A percentile compares a stretch with the other conserved stretches of the same genome.
Evolutionary conservation across 257 asterid species (phyloP).

Genomic region (Petunia secreta): DNA sequence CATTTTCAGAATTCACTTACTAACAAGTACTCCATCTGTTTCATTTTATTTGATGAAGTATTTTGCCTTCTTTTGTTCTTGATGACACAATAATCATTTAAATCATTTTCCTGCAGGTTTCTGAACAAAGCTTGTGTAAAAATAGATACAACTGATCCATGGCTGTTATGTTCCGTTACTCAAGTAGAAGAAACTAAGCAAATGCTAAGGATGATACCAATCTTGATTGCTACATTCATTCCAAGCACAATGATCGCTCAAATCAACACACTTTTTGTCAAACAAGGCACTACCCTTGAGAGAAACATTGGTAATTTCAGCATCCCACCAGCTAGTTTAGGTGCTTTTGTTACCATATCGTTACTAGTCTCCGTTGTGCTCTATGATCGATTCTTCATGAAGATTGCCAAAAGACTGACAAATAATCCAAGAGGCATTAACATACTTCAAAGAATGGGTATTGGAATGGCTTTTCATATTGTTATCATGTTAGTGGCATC

Average conservation of each 20-base stretch:
- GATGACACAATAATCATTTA: conserved; percentile 6
- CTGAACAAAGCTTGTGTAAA: conserved; percentile 75
- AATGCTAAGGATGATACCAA: conserved; percentile 79
- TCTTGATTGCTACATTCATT: conserved; percentile 58
- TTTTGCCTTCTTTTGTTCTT: neutral
- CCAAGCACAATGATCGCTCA: conserved; percentile 86
- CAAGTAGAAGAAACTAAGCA: conserved; percentile 90
- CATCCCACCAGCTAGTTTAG: conserved; percentile 82
- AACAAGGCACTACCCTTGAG: conserved; percentile 78
- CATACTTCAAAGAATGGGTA: conserved; percentile 85
- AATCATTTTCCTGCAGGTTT: conserved; percentile 50
- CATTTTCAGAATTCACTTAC: neutral
- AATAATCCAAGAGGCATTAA: conserved; percentile 79
- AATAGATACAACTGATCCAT: conserved; percentile 55
- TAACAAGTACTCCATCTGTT: neutral
- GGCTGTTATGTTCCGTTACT: conserved; percentile 77
- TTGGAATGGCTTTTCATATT: conserved; percentile 69
- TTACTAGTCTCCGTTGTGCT: conserved; percentile 72
- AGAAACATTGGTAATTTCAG: conserved; percentile 54
- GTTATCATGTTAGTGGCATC: conserved; percentile 70
- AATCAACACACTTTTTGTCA: conserved; percentile 64
- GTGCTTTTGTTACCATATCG: conserved; percentile 70
- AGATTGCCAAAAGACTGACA: conserved; percentile 46
- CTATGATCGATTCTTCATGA: conserved; percentile 64
- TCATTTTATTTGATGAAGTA: neutral